Conservation (phyloP, 768 basidiomycete genomes). For the Mycena polygramma region DNA sequence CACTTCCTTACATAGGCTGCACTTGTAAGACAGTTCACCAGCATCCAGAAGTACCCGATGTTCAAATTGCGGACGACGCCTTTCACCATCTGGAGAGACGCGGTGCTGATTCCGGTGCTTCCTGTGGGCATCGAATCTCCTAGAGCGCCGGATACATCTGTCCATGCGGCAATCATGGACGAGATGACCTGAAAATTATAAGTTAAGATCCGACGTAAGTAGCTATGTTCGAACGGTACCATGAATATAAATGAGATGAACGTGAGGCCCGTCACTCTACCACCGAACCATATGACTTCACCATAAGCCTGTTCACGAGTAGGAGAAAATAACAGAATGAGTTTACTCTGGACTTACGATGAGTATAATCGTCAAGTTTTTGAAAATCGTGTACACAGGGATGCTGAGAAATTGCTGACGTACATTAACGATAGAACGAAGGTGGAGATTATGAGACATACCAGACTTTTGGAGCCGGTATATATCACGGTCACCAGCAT, state of each 20-base stretch:
- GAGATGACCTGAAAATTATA: conserved; percentile 78
- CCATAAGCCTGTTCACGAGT: conserved; percentile 84
- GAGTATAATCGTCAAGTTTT: conserved; percentile 98
- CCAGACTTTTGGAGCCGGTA: conserved; percentile 96
- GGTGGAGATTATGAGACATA: conserved; percentile 55
- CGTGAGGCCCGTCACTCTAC: conserved; percentile 87
- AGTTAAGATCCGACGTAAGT: conserved; percentile 4
- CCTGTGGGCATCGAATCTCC: conserved; percentile 51
- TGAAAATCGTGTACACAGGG: conserved; percentile 97
- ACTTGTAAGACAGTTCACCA: conserved; percentile 89
- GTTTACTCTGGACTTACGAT: conserved; percentile 69
- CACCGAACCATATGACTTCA: conserved; percentile 97
- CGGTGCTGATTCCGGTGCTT: conserved; percentile 50
- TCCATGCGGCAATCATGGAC: conserved; percentile 96
- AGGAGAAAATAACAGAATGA: conserved; percentile 5
- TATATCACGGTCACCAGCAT: conserved; percentile 96
- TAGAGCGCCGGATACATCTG: conserved; percentile 75
- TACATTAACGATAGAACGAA: not conserved
- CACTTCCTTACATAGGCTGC: conserved; percentile 82
- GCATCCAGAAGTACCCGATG: conserved; percentile 97
- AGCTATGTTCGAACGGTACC: conserved; percentile 59
- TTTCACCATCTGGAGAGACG: conserved; percentile 56
- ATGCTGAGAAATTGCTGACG: conserved; percentile 95
- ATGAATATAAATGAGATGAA: conserved; percentile 93
- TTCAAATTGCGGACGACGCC: conserved; percentile 67